phyloP scores from a whole-genome alignment of 1,139 yeast species.

The Debaryomycetaceae sp. region DNA sequence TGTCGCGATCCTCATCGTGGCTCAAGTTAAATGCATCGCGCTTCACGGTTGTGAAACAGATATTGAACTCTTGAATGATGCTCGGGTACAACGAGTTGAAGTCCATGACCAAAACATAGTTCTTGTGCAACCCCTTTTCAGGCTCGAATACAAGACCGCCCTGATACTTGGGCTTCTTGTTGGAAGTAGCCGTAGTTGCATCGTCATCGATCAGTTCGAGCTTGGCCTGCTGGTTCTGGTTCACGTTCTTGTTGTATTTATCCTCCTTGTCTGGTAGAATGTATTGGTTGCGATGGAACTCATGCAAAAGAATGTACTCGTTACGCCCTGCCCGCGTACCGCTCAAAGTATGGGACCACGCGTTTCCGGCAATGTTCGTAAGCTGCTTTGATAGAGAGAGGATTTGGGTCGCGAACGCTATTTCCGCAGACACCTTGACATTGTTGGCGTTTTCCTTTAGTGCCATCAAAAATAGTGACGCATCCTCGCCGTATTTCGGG shows the following conservation, averaged over 20 bases:
- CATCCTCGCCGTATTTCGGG: slow-evolving; percentile 57
- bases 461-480: slow-evolving; percentile 56
- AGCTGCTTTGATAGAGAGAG: slow-evolving; percentile 83
- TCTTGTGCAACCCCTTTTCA: slow-evolving; percentile 86
- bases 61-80: slow-evolving; percentile 92
- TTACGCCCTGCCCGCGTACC: slow-evolving; percentile 97
- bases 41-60: slow-evolving; percentile 92
- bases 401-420: slow-evolving; percentile 77
- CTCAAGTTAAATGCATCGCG: slow-evolving; percentile 41
- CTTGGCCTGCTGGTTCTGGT: slow-evolving; percentile 26
- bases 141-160: slow-evolving; percentile 99
- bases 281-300: slow-evolving; percentile 69
- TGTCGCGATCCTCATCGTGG: slow-evolving; percentile 48
- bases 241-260: slow-evolving; percentile 33
- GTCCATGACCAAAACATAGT: slow-evolving; percentile 89
- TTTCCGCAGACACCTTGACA: slow-evolving; percentile 63
- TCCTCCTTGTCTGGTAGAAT: slow-evolving; percentile 85
- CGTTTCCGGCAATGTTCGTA: slow-evolving; percentile 92
- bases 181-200: slow-evolving; percentile 38
- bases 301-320: slow-evolving; percentile 87
- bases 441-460: slow-evolving; percentile 58
- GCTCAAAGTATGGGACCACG: slow-evolving; percentile 90
- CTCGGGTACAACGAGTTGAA: slow-evolving; percentile 97
- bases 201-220: slow-evolving; percentile 35
- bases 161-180: slow-evolving; percentile 74